These are phyloP conservation scores for Cordia subcordata DNA, from an alignment of 257 asterid species.

Conservation along the genomic window DNA sequence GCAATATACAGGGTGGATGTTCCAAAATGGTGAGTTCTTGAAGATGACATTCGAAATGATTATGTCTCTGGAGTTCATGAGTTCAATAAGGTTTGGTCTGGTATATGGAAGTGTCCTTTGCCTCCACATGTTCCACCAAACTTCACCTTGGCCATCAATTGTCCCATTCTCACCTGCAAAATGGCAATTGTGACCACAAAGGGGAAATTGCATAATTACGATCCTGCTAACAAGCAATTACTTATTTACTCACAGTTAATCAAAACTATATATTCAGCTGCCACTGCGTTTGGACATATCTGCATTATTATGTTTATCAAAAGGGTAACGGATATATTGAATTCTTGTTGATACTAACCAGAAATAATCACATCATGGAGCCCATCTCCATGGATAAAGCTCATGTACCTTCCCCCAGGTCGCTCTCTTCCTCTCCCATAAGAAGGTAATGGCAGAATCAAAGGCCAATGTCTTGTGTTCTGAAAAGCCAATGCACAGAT, in stretches of 20 bases:
- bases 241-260: not conserved
- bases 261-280: not conserved
- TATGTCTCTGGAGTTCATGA: conserved; percentile 71
- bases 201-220: too few relatives aligned
- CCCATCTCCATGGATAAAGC: conserved; percentile 91
- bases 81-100: conserved; percentile 78
- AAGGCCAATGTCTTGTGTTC: conserved; percentile 71
- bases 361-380: conserved; percentile 88
- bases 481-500: conserved; percentile 23
- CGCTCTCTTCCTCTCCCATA: conserved; percentile 96
- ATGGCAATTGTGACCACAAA: not conserved
- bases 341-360: conserved; percentile 32
- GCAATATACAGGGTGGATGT: conserved; percentile 95
- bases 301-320: not conserved
- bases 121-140: conserved; percentile 99
- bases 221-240: too few relatives aligned
- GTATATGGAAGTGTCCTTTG: conserved; percentile 69
- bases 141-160: conserved; percentile 90
- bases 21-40: conserved; percentile 98
- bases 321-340: not conserved
- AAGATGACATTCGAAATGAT: conserved; percentile 69
- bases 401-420: conserved; percentile 87
- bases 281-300: not conserved
- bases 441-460: conserved; percentile 80
- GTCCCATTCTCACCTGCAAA: conserved; percentile 88